Evolutionary conservation across 2,329 filamentous ascomycete genomes (phyloP), one percentile per base, ranked within the genome.

Genomic region (Blastomyces emzantsi): DNA sequence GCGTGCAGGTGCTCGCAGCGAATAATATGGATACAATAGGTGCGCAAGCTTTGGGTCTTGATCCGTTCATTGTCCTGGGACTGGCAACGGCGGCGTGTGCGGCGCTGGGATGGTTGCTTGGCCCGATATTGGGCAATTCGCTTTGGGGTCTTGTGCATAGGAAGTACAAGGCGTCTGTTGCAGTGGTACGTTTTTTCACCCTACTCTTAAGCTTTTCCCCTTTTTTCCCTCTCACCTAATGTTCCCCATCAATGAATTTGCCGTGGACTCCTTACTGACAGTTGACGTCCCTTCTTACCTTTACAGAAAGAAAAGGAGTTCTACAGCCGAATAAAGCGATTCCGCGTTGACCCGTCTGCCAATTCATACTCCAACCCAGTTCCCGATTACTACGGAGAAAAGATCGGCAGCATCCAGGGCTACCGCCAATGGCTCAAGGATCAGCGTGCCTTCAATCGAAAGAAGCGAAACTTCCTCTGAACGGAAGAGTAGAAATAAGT

Each of bases 371-470:
- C 90, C 61, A 97, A 97, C 79, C 94, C 94, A 22, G 90, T 96
- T 0, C 92, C 93, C 54, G 94, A 99, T 75, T 99, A 96, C 78
- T 99, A 99, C 73, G 94, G 94, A 71, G 94, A 99, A 80, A 97
- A 97, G 83, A 96, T 99, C 71, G 90, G 90, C 61, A 96, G 92
- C 71, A 91, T 97, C 28, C 83, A 87, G 62, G 92, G 90, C 57
- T 99, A 97, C 76, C 83, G 94, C 71, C 88, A 91, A 75, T 99
- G 94, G 94, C 79, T 99, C 72, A 97, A 96, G 82, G 94, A 99
- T 73, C 94, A 97, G 81, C 84, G 93, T 66, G 93, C 92, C 11
- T 99, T 96, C 80, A 96, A 96, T 80, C 92, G 92, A 81, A 96
- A 95, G 85, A 87, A 86, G 75, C 73, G 75, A 55, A 76, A 70